Conservation (phyloP, 768 basidiomycete genomes). For the Amanita fuliginea region DNA sequence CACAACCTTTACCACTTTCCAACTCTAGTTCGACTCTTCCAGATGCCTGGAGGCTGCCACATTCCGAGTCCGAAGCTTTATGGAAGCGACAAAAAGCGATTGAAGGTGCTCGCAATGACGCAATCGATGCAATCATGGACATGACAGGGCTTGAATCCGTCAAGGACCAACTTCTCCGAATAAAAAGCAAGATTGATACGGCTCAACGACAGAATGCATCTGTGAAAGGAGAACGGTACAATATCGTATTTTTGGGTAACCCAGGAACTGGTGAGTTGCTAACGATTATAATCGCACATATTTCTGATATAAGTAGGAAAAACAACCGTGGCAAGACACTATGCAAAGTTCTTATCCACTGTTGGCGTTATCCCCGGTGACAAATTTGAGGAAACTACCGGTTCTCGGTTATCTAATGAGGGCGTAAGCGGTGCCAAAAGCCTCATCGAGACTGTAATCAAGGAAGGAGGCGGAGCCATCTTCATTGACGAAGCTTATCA, state of each 20-base stretch:
- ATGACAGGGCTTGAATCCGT: constrained; percentile 63
- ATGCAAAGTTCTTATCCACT: constrained; percentile 51
- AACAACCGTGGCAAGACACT: constrained; percentile 57
- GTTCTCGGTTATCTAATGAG: constrained; percentile 44
- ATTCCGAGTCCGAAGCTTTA: constrained; percentile 28
- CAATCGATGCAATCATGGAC: constrained; percentile 58
- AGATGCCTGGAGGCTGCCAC: not conserved
- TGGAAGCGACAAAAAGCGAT: constrained; percentile 51
- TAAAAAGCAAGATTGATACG: constrained; percentile 49
- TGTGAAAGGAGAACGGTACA: constrained; percentile 45
- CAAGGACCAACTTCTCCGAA: constrained; percentile 45
- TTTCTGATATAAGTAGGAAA: constrained; percentile 32
- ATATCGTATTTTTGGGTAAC: constrained; percentile 55
- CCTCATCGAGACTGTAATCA: constrained; percentile 31
- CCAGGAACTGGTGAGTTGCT: constrained; percentile 56
- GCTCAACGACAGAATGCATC: constrained; percentile 41
- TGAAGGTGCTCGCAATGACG: constrained; percentile 37
- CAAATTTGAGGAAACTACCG: constrained; percentile 52
- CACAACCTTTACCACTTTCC: not conserved
- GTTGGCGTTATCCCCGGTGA: constrained; percentile 40
- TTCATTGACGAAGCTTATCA: constrained; percentile 72
- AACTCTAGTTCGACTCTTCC: not conserved
- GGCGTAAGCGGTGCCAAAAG: constrained; percentile 44
- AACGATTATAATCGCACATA: not conserved
- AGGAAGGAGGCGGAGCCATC: constrained; percentile 49